Evolutionary conservation across 768 basidiomycete genomes (phyloP).

Genomic region (Coprinopsis cinerea): DNA sequence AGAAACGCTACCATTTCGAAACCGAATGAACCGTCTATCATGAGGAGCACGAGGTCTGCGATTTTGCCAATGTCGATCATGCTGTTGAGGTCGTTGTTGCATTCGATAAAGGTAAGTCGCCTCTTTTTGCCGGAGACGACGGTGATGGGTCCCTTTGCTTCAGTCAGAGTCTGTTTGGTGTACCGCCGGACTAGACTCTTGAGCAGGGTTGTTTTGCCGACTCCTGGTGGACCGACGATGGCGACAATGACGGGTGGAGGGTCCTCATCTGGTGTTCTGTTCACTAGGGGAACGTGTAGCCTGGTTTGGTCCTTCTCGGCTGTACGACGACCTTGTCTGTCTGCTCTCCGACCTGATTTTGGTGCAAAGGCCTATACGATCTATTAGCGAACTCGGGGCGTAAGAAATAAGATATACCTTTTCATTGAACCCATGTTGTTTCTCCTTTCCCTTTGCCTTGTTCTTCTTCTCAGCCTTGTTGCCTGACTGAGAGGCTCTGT

Average conservation of each 20-base stretch:
- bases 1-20: conserved; percentile 87
- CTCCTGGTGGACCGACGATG: conserved; percentile 93
- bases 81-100: conserved; percentile 94
- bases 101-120: conserved; percentile 93
- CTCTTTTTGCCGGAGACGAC: conserved; percentile 91
- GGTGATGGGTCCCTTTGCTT: conserved; percentile 90
- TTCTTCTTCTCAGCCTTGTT: conserved; percentile 73
- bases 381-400: not conserved
- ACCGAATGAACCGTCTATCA: conserved; percentile 97
- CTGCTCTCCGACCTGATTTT: conserved; percentile 84
- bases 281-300: conserved; percentile 92
- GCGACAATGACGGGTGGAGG: conserved; percentile 95
- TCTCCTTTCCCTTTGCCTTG: conserved; percentile 63
- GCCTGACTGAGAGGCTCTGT: conserved; percentile 69
- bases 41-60: conserved; percentile 91
- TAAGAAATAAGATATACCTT: conserved; percentile 50
- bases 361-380: conserved; percentile 78
- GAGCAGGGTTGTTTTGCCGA: conserved; percentile 92
- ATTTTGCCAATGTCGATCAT: conserved; percentile 99
- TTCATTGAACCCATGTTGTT: conserved; percentile 79
- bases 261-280: conserved; percentile 85
- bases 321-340: conserved; percentile 82
- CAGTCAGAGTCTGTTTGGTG: conserved; percentile 88
- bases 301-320: conserved; percentile 92
- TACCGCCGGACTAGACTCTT: conserved; percentile 88